phyloP scores from a whole-genome alignment of 805 yeast species.

The Saccharomycopsis sp. region DNA sequence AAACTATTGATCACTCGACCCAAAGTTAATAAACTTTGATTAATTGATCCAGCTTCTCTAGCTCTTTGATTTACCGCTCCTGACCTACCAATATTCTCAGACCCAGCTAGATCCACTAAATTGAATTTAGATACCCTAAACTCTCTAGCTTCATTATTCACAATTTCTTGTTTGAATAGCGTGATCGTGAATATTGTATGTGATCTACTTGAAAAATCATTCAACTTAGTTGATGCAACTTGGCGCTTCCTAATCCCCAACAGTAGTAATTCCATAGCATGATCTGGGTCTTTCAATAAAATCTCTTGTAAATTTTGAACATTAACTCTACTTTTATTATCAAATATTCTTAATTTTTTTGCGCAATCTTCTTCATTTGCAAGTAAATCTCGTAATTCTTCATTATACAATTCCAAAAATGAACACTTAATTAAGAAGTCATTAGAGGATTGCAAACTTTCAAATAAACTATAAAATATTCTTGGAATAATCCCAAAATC shows the following conservation, averaged over 20 bases:
- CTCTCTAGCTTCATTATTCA: constrained; percentile 17
- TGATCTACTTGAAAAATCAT: constrained; percentile 66
- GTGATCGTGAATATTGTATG: constrained; percentile 70
- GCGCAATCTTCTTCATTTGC: constrained; percentile 32
- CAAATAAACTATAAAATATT: constrained; percentile 48
- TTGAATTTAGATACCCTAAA: constrained; percentile 63
- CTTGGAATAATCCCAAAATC: constrained; percentile 53
- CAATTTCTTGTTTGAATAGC: constrained; percentile 37
- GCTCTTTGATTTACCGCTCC: constrained; percentile 87
- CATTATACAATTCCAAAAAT: constrained; percentile 81
- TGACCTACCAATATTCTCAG: constrained; percentile 80
- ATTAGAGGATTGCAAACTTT: constrained; percentile 31
- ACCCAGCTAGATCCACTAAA: constrained; percentile 90
- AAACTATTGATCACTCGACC: constrained; percentile 82
- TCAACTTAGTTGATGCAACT: constrained; percentile 68
- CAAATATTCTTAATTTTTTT: constrained; percentile 49
- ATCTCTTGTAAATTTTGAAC: constrained; percentile 64
- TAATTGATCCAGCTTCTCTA: constrained; percentile 88
- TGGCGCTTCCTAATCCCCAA: constrained; percentile 54
- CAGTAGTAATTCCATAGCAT: constrained; percentile 49
- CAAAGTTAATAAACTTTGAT: constrained; percentile 77
- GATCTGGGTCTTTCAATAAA: constrained; percentile 43
- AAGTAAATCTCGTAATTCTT: constrained; percentile 70
- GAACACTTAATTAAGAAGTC: constrained; percentile 72
- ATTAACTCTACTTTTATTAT: constrained; percentile 26